A percentile compares a stretch with the other conserved stretches of the same genome.
Evolutionary conservation across 1,139 yeast species (phyloP).

Genomic region (Kodamaea suecica): DNA sequence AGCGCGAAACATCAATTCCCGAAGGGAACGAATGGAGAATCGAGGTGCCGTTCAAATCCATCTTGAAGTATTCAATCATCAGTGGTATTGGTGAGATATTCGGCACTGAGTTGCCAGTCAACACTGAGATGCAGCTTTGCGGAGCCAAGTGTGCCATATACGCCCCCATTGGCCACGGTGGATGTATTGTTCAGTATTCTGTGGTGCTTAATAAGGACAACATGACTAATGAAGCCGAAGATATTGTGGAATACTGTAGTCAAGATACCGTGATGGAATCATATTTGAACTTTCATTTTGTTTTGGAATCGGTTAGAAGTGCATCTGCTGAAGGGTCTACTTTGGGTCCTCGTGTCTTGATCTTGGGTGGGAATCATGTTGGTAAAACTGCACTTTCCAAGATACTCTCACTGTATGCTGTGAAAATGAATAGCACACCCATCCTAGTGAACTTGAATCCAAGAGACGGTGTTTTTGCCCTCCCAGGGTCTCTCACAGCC

Average conservation of each 20-base stretch:
- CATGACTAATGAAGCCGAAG: constrained; percentile 33
- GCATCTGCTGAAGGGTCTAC: constrained; percentile 12
- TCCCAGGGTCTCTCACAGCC: constrained; percentile 86
- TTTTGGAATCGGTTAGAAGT: constrained; percentile 59
- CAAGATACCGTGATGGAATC: constrained; percentile 68
- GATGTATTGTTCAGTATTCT: constrained; percentile 49
- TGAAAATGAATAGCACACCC: constrained; percentile 62
- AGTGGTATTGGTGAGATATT: constrained; percentile 83
- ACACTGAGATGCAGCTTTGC: constrained; percentile 58
- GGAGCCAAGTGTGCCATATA: constrained; percentile 57
- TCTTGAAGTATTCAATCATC: constrained; percentile 52
- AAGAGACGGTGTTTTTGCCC: constrained; percentile 67
- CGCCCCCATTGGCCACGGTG: constrained; percentile 58
- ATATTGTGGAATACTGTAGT: constrained; percentile 57
- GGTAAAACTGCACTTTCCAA: constrained; percentile 82
- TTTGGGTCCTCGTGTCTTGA: constrained; percentile 63
- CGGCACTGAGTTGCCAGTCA: constrained; percentile 86
- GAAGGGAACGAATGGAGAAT: constrained; percentile 78
- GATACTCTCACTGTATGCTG: constrained; percentile 70
- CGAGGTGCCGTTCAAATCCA: constrained; percentile 62
- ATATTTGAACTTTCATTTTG: constrained; percentile 70
- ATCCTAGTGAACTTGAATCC: constrained; percentile 83
- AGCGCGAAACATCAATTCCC: constrained; percentile 29
- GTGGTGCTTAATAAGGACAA: constrained; percentile 49
- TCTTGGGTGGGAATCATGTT: constrained; percentile 67